Evolutionary conservation across 164 flowering plant species (phyloP).

Genomic region (Kalanchoe fedtschenkoi): DNA sequence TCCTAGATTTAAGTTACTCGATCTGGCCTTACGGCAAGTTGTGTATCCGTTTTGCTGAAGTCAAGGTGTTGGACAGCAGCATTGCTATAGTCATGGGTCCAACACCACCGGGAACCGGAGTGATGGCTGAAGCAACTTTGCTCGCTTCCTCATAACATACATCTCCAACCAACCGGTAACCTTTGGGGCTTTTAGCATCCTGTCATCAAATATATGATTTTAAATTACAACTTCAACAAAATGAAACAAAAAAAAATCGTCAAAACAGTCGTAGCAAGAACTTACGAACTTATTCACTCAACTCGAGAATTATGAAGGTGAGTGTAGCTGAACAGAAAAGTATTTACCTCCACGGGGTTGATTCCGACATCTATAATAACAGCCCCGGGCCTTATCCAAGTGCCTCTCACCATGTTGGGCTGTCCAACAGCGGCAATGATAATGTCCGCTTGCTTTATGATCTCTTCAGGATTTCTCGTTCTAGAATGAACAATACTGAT

Average conservation of each 20-base stretch:
- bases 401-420: conserved; percentile 80
- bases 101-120: conserved; percentile 97
- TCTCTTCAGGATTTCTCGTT: conserved; percentile 74
- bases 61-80: conserved; percentile 86
- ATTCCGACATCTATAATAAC: conserved; percentile 94
- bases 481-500: conserved; percentile 73
- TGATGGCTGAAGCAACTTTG: conserved; percentile 81
- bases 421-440: conserved; percentile 80
- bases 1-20: background rate
- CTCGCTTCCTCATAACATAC: conserved; percentile 81
- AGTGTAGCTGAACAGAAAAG: too few relatives aligned
- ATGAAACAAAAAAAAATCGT: too few relatives aligned
- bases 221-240: too few relatives aligned
- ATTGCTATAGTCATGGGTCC: conserved; percentile 99
- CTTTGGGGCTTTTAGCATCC: conserved; percentile 68
- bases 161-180: conserved; percentile 87
- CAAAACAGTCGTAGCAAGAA: too few relatives aligned
- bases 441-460: conserved; percentile 80
- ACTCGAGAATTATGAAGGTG: too few relatives aligned
- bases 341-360: conserved; percentile 72
- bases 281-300: too few relatives aligned
- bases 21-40: conserved; percentile 30
- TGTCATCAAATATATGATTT: conserved; percentile 18
- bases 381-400: conserved; percentile 96
- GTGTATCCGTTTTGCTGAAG: conserved; percentile 56